Base-by-base conservation (phyloP, 345 rosid species). In the Boechera stricta region DNA sequence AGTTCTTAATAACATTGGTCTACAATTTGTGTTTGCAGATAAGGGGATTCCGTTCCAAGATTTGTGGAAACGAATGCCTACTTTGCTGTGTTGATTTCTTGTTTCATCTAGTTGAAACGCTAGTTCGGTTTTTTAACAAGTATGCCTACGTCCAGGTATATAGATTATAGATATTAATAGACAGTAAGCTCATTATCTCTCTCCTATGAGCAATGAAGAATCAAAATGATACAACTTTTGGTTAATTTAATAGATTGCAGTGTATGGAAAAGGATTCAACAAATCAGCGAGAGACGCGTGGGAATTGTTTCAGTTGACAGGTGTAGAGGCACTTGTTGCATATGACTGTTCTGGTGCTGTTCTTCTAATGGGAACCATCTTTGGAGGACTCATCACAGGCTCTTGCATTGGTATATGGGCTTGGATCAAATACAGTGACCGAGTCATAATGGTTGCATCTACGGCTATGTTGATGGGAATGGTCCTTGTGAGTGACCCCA, bases 321-420 rank as follows among this genome's bases (percentile, higher is more conserved):
- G 99, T 54, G 99, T 95, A 64, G 99, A 95, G 77, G 90, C 99
- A 42, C 92, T 95, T 47, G 88, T 95, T 39, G 99, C 97, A 18
- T 92, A 95, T 79, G 98, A 95, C 82, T 92, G 98, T 79, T 89
- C 97, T 5, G 98, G 98, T 65, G 99, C 98, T 54, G 98, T 91
- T 73, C 85, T 95, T 57, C 78, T 95, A 56, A 95, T 95, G 99
- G 92, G 91, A 72, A 89, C 91, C 7, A 26, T 95, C 49, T 83
- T 89, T 77, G 95, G 99, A 53, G 99, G 99, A 72, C 96, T 95
- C 57, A 86, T 95, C 33, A 82, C 94, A 10, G 99, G 99, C 82
- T 91, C 98, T 54, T 88, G 90, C 71, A 72, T 94, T 5, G 97
- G 90, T 62, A 73, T 90, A 54, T 95, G 99, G 99, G 89, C 94